A percentile compares a stretch with the other conserved stretches of the same genome.
Evolutionary conservation across 1,284 basidiomycete genomes (phyloP).

Genomic region (Sphaerobolus stellatus): DNA sequence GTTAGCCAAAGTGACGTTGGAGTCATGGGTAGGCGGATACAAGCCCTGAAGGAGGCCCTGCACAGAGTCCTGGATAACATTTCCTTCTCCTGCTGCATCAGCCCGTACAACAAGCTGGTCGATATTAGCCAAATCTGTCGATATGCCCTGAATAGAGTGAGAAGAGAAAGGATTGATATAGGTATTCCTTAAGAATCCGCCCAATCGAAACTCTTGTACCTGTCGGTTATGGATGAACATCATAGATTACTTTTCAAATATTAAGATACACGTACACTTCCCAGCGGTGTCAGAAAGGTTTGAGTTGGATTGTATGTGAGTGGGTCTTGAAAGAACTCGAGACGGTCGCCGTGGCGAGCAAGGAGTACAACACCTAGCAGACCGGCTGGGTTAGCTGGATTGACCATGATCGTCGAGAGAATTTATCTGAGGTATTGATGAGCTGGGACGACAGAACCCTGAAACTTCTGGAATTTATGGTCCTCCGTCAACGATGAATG

Average conservation of each 20-base stretch:
- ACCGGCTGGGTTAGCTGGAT: no score
- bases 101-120: slow-evolving; percentile 70
- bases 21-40: slow-evolving; percentile 69
- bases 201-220: slow-evolving; percentile 73
- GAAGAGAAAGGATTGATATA: slow-evolving; percentile 68
- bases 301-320: slow-evolving; percentile 65
- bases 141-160: slow-evolving; percentile 69
- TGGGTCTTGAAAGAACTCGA: slow-evolving; percentile 69
- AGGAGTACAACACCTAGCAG: slow-evolving; percentile 79
- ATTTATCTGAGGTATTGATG: no score
- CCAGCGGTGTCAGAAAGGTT: slow-evolving; percentile 80
- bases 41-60: slow-evolving; percentile 77
- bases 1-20: slow-evolving; percentile 74
- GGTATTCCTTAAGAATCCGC: slow-evolving; percentile 59
- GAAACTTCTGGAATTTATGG: no score
- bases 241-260: background rate
- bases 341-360: slow-evolving; percentile 81
- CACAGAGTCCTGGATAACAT: slow-evolving; percentile 80
- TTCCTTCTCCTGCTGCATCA: slow-evolving; percentile 81
- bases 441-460: no score
- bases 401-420: no score
- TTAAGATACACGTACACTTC: slow-evolving; percentile 56
- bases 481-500: no score
- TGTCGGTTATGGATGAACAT: slow-evolving; percentile 25
- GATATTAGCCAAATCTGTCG: slow-evolving; percentile 65